A percentile compares a stretch with the other conserved stretches of the same genome.
Conservation (phyloP, 805 yeast genomes). For the Komagataella phaffii region DNA sequence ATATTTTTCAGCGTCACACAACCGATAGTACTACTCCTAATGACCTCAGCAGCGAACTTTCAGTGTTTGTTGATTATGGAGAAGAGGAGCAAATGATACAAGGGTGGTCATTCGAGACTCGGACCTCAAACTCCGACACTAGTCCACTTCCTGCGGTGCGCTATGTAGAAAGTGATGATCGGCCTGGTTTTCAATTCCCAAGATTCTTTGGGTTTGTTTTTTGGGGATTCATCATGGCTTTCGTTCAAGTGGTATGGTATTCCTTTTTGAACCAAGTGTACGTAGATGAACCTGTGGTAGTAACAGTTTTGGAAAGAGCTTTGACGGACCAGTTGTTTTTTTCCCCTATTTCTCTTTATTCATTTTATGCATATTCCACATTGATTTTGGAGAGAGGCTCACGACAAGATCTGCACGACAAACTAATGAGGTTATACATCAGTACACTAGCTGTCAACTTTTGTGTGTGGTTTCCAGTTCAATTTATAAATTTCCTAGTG, state of each 20-base stretch:
- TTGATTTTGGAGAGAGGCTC: conserved; percentile 68
- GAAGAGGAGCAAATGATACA: conserved; percentile 5
- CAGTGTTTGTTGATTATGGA: conserved; percentile 21
- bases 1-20: not conserved
- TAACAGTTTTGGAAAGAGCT: conserved; percentile 77
- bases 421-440: conserved; percentile 53
- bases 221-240: conserved; percentile 82
- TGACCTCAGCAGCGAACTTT: not conserved
- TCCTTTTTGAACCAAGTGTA: conserved; percentile 64
- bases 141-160: not conserved
- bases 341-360: conserved; percentile 73
- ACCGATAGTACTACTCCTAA: not conserved
- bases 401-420: conserved; percentile 44
- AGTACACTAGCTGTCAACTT: conserved; percentile 56
- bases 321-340: conserved; percentile 81
- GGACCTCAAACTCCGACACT: not conserved
- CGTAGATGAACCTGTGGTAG: conserved; percentile 69
- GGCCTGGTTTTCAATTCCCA: conserved; percentile 38
- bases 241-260: conserved; percentile 85
- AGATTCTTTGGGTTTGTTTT: conserved; percentile 67
- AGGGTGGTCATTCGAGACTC: not conserved
- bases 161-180: not conserved
- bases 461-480: conserved; percentile 76
- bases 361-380: conserved; percentile 77
- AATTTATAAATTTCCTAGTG: conserved; percentile 56